phyloP scores from a whole-genome alignment of 2,329 filamentous ascomycete species.

The Pseudovirgaria hyperparasitica region DNA sequence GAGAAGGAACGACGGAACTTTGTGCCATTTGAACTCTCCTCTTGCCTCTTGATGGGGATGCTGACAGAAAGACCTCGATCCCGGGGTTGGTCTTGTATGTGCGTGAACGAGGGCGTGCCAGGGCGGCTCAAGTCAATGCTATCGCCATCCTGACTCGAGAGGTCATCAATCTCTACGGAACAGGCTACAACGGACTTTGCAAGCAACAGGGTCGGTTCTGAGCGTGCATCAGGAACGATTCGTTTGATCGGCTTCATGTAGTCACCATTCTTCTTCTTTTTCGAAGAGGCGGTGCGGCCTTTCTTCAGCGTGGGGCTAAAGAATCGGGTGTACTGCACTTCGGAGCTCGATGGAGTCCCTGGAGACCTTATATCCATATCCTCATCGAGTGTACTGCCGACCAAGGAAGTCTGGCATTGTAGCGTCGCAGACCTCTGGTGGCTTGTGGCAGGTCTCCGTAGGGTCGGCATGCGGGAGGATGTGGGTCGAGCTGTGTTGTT shows the following conservation, averaged over 20 bases:
- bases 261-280: constrained; percentile 26
- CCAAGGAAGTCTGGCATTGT: constrained; percentile 36
- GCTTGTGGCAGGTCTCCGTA: constrained; percentile 65
- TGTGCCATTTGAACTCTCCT: constrained; percentile 13
- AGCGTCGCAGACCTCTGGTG: constrained; percentile 64
- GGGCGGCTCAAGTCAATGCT: constrained; percentile 26
- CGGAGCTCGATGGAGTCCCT: constrained; percentile 15
- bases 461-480: constrained; percentile 49
- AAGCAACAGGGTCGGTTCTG: constrained; percentile 36
- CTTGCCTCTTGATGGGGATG: constrained; percentile 8
- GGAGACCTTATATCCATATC: no score
- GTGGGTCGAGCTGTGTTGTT: constrained; percentile 33
- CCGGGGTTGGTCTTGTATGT: no score
- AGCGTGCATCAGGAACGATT: constrained; percentile 30
- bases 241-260: constrained; percentile 27
- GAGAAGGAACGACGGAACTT: constrained; percentile 37
- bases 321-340: constrained; percentile 22
- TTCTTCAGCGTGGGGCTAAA: constrained; percentile 23
- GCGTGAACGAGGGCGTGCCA: no score
- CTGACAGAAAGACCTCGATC: no score
- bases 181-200: constrained; percentile 25
- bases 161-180: constrained; percentile 22
- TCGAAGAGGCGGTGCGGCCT: constrained; percentile 24
- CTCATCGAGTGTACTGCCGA: constrained; percentile 15
- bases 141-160: constrained; percentile 23